Evolutionary conservation across 208 protist genomes (phyloP), one percentile per base, ranked within the genome.

Genomic region (Leishmania braziliensis): DNA sequence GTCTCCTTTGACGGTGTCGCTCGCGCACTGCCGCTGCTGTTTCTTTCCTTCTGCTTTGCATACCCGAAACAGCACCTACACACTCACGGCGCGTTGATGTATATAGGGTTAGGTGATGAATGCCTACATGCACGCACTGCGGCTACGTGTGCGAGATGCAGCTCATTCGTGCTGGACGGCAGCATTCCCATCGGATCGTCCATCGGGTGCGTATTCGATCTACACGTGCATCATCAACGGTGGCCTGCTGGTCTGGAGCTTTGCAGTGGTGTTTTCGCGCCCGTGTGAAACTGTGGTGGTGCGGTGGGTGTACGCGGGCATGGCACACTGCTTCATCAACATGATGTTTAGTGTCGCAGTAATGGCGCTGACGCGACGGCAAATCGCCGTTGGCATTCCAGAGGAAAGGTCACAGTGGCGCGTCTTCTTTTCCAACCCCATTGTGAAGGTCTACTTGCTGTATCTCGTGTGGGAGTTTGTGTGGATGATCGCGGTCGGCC

Each of bases 391-490:
- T 10, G 93, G 93, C 50, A 96, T 96, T 77, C 82, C 71, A 0
- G 48, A 73, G 0, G 66, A 85, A 0, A 75, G 26, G 10, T 88
- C 80, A 60, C 88, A 80, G 66, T 79, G 76, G 71, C 82, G 76
- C 56, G 69, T 96, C 23, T 94, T 92, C 76, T 71, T 88, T 36
- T 73, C 65, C 56, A 79, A 87, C 36, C 87, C 87, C 4, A 43
- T 92, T 9, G 80, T 91, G 39, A 29, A 90, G 12, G 1, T 83
- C 5, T 96, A 92, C 82, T 14, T 73, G 2, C 54, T 86, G 0
- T 96, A 90, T 76, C 3, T 93, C 8, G 18, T 93, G 1, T 95
- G 89, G 86, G 89, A 93, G 83, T 65, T 95, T 12, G 69, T 87
- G 12, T 97, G 91, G 90, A 92, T 93, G 80, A 75, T 82, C 3